Evolutionary conservation across 108 stramenopile genomes (phyloP).

Genomic region (Seminavis robusta): DNA sequence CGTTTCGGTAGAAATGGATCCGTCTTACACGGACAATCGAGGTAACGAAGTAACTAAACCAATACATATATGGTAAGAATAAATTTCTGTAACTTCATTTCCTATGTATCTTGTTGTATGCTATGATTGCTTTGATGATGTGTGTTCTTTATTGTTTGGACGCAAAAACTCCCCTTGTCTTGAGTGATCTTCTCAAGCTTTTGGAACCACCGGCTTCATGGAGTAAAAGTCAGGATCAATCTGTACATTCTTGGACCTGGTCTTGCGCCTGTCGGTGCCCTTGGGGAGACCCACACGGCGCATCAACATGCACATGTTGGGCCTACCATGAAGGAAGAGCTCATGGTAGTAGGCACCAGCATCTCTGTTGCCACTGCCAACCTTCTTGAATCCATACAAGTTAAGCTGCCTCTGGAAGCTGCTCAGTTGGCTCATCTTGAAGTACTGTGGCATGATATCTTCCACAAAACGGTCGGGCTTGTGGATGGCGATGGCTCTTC

Average conservation of each 20-base stretch:
- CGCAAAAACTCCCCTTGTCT: no score
- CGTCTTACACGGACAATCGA: no score
- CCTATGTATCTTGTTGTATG: no score
- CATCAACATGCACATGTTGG: constrained; percentile 11
- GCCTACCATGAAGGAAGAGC: constrained; percentile 6
- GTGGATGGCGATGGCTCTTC: constrained; percentile 71
- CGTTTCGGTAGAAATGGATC: no score
- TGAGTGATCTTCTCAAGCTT: no score
- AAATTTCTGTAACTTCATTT: no score
- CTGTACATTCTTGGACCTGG: constrained; percentile 1
- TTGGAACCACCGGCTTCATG: constrained; percentile 6
- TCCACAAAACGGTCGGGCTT: constrained; percentile 55
- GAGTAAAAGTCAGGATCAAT: constrained; percentile 21
- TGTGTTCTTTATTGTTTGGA: no score
- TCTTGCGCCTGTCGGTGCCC: constrained; percentile 10
- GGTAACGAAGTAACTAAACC: no score
- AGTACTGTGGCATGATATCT: constrained; percentile 77
- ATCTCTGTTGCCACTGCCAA: constrained; percentile 38
- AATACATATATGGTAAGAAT: no score
- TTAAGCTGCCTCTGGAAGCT: constrained; percentile 86
- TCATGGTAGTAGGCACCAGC: constrained; percentile 31
- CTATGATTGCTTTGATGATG: no score
- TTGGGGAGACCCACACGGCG: constrained; percentile 14
- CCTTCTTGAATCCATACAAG: constrained; percentile 64
- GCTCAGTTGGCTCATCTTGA: constrained; percentile 73